These are phyloP conservation scores for Mallotus nudiflorus DNA, from an alignment of 345 rosid species.

Conservation along the genomic window DNA sequence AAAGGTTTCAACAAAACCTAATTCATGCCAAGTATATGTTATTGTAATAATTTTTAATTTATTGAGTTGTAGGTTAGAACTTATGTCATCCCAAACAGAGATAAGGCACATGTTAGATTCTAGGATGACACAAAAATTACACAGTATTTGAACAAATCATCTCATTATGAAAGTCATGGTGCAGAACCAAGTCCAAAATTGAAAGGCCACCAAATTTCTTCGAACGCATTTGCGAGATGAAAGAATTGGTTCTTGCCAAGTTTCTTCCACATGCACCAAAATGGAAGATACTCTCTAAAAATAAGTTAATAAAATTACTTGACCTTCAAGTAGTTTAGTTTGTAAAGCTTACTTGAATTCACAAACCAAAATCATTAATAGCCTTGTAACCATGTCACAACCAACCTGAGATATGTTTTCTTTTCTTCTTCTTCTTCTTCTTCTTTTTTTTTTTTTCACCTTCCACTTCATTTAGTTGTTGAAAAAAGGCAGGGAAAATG, in stretches of 20 bases:
- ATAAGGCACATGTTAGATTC: not conserved
- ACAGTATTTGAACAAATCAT: not conserved
- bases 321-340: not conserved
- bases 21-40: not conserved
- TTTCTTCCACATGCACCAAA: not conserved
- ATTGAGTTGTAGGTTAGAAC: not conserved
- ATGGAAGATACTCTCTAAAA: not conserved
- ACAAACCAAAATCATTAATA: slow-evolving; percentile 18
- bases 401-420: slow-evolving; percentile 41
- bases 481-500: slow-evolving; percentile 44
- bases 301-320: not conserved
- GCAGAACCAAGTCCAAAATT: not conserved
- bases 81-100: not conserved
- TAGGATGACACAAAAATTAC: not conserved
- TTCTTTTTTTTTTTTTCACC: slow-evolving; percentile 35
- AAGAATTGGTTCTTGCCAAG: not conserved
- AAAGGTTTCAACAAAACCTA: not conserved
- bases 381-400: slow-evolving; percentile 43
- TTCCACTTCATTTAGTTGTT: slow-evolving; percentile 49
- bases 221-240: not conserved
- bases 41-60: not conserved
- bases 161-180: not conserved
- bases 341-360: not conserved
- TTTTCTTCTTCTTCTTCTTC: slow-evolving; percentile 41
- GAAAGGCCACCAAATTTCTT: not conserved